Percentiles rank a stretch among this genome's conserved stretches.
phyloP scores from a whole-genome alignment of 495 filamentous ascomycete genomes.

The Aspergillus asperescens region DNA sequence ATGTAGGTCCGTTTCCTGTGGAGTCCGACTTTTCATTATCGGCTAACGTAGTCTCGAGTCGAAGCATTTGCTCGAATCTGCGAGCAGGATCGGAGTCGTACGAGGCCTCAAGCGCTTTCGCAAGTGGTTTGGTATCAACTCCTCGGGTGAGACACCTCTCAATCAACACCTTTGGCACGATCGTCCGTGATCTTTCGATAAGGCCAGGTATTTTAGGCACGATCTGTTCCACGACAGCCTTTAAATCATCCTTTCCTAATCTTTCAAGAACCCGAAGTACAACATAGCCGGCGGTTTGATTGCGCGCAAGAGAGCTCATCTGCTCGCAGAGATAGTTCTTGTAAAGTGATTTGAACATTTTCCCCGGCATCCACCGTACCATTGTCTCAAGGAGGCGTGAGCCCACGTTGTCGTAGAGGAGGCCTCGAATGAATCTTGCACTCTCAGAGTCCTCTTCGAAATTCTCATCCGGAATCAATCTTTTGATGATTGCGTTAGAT shows the following conservation, averaged over 20 bases:
- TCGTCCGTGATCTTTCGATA: constrained; percentile 65
- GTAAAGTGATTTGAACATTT: constrained; percentile 80
- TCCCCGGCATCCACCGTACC: constrained; percentile 71
- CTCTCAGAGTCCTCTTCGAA: constrained; percentile 54
- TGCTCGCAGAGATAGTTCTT: constrained; percentile 67
- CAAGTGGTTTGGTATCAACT: constrained; percentile 55
- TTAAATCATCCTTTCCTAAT: constrained; percentile 76
- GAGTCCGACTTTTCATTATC: constrained; percentile 31
- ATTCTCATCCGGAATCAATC: constrained; percentile 60
- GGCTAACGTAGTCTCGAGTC: constrained; percentile 35
- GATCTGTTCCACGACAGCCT: constrained; percentile 60
- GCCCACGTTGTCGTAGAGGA: constrained; percentile 84
- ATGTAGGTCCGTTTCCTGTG: constrained; percentile 18
- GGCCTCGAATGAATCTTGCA: constrained; percentile 68
- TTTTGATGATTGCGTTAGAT: constrained; percentile 51
- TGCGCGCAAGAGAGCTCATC: constrained; percentile 71
- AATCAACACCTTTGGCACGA: constrained; percentile 72
- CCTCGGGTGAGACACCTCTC: constrained; percentile 72
- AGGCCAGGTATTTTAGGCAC: constrained; percentile 63
- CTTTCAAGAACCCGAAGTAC: constrained; percentile 73
- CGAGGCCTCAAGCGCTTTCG: constrained; percentile 53
- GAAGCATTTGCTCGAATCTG: constrained; percentile 54
- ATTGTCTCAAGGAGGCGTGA: constrained; percentile 85
- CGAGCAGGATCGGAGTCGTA: constrained; percentile 52
- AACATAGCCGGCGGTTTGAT: constrained; percentile 83